Base-by-base conservation (phyloP, 2,329 filamentous ascomycete genomes). In the Annulohypoxylon truncatum region DNA sequence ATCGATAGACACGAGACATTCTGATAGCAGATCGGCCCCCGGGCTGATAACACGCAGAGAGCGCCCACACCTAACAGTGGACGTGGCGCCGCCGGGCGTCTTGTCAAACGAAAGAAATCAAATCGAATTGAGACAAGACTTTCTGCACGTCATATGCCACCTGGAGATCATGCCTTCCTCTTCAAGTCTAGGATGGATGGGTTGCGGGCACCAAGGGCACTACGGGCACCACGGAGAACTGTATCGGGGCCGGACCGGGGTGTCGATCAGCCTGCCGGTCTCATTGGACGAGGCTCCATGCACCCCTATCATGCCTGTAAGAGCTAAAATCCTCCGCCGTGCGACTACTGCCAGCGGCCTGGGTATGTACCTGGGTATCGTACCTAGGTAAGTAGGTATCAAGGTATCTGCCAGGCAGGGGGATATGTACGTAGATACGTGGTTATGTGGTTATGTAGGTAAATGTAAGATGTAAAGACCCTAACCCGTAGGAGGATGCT, bases 61-160 rank as follows among this genome's bases (percentile, higher is more conserved):
- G 63, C 55, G 35, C 57, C 51, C 60, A 64, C 55, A 40, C 57
- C 33, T 50, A 64, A 48, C 44, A 28, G 55, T 22, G 51, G 59
- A 38, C 61, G 57, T 61, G 52, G 60, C 67, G 52, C 38, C 52
- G 61, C 47, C 40, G 10, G 48, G 29, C 42, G 60, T 53, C 55
- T 63, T 60, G 61, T 63, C 58, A 53, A 50, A 53, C 24, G 35
- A 64, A 60, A 69, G 59, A 67, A 73, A 51, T 72, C 70, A 71
- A 74, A 73, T 73, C 56, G 54, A 22, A 20, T 51, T 66, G 57
- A 70, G 64, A 68, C 67, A 68, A 60, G 62, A 66, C 42, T 65
- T 42, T 71, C 71, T 75, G 72, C 73, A 74, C 73, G 73, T 73
- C 73, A 75, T 74, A 71, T 74, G 70, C 68, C 70, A 70, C 61